Evolutionary conservation across 768 basidiomycete genomes (phyloP).

Genomic region (Suillus subaureus): DNA sequence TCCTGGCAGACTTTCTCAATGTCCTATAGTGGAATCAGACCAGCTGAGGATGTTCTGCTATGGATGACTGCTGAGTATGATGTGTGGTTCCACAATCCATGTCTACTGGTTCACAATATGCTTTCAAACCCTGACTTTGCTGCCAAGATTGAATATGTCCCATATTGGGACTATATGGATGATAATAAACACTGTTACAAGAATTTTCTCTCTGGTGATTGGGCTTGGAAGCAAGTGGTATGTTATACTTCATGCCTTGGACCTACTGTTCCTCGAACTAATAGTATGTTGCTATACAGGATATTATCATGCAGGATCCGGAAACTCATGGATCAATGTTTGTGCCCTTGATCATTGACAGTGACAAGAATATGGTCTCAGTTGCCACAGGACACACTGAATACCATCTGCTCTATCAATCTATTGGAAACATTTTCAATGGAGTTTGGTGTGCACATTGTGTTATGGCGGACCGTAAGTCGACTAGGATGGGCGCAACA

Average conservation of each 20-base stretch:
- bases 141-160: slow-evolving; percentile 20
- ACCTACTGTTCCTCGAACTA: no score
- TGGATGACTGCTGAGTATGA: slow-evolving; percentile 32
- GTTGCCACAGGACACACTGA: slow-evolving; percentile 14
- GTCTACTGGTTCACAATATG: slow-evolving; percentile 20
- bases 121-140: slow-evolving; percentile 26
- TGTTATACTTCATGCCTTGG: no score
- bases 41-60: slow-evolving; percentile 14
- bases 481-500: no score
- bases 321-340: slow-evolving; percentile 31
- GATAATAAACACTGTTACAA: slow-evolving; percentile 10
- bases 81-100: slow-evolving; percentile 29
- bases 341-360: slow-evolving; percentile 35
- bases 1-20: slow-evolving; percentile 30
- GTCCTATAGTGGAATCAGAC: slow-evolving; percentile 19
- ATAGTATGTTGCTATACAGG: slow-evolving; percentile 13
- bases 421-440: no score
- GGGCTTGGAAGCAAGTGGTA: slow-evolving; percentile 35
- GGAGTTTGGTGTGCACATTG: no score
- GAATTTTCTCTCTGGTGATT: slow-evolving; percentile 30
- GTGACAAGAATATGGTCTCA: slow-evolving; percentile 45
- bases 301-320: slow-evolving; percentile 23
- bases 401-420: no score
- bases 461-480: no score
- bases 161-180: slow-evolving; percentile 17